Evolutionary conservation across 768 basidiomycete species (phyloP), one percentile per base, ranked within the genome.

Genomic region (Mycena floridula): DNA sequence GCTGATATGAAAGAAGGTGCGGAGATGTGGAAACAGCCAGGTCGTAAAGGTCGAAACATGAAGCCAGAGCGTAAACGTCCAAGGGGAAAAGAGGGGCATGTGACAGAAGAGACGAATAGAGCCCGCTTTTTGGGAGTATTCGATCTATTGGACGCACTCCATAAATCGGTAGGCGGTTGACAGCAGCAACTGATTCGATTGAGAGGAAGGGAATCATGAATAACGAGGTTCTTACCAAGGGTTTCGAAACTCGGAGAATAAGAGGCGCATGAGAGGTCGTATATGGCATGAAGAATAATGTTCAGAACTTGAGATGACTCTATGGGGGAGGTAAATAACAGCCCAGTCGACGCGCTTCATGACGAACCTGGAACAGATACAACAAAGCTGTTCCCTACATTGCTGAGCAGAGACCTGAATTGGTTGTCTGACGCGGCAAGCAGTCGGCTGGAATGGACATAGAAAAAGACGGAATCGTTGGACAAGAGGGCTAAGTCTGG

Each of bases 381-480:
- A n/a, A 88, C 69, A 1, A 77, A 63, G 7, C 76, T 76, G 24
- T 66, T 59, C 23, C 66, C 50, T 2, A 69, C 54, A 4, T 65
- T 49, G 3, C 82, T 74, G 16, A 92, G 63, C 32, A 79, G 70
- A 4, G 70, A 65, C 37, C 74, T 71, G 62, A 90, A 89, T 11
- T 61, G 64, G 50, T 89, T 91, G 25, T 66, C 63, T 11, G 89
- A 91, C 9, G 68, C 72, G 3, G 62, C 55, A 25, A 84, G 68
- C 35, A 91, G 65, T 42, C 77, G 54, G 35, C 77, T 66, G 0
- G 70, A 66, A 59, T 90, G 86, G 5, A 82, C 82, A 55, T 90
- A 90, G 72, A 92, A 92, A 62, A 89, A 88, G 30, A 92, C 86
- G 15, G 76, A 73, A 55, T 92, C 89, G 23, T 79, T 72, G 2